Evolutionary conservation across 106 monocot species (phyloP).

Genomic region (Dendrobium officinale): DNA sequence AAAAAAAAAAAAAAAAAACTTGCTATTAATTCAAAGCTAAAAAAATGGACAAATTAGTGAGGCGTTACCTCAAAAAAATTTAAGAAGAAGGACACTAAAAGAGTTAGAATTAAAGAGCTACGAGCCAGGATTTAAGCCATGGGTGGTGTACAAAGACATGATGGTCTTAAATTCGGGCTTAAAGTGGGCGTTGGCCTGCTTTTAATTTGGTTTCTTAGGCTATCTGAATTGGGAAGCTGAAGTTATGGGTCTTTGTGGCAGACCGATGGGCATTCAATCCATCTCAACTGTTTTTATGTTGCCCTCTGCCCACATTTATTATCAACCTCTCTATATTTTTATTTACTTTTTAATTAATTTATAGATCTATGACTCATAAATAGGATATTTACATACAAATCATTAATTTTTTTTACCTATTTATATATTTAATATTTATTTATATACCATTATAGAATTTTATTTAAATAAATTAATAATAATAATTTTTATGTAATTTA

Average conservation of each 20-base stretch:
- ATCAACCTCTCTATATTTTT: neutral
- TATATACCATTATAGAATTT: too few species aligned
- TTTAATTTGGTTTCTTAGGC: neutral
- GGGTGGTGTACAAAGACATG: neutral
- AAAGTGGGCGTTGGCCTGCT: neutral
- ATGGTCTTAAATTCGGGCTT: neutral
- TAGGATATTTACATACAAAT: too few species aligned
- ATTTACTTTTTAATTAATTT: neutral
- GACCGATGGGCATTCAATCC: slow-evolving; percentile 2
- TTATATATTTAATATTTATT: too few species aligned
- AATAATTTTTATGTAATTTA: too few species aligned
- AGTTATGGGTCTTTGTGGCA: neutral
- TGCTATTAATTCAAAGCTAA: neutral
- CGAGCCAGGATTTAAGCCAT: neutral
- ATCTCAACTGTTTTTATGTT: too few species aligned
- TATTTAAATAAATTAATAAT: too few species aligned
- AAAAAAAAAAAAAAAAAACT: neutral
- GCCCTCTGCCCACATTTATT: neutral
- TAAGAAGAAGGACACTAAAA: neutral
- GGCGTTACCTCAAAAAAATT: neutral
- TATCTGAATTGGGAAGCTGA: neutral
- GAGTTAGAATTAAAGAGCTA: neutral
- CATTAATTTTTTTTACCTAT: too few species aligned
- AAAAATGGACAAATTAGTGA: neutral
- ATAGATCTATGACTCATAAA: too few species aligned